A percentile compares a stretch with the other conserved stretches of the same genome.
These are phyloP conservation scores for Candida ficus DNA, from an alignment of 805 yeast genomes.

Conservation along the genomic window DNA sequence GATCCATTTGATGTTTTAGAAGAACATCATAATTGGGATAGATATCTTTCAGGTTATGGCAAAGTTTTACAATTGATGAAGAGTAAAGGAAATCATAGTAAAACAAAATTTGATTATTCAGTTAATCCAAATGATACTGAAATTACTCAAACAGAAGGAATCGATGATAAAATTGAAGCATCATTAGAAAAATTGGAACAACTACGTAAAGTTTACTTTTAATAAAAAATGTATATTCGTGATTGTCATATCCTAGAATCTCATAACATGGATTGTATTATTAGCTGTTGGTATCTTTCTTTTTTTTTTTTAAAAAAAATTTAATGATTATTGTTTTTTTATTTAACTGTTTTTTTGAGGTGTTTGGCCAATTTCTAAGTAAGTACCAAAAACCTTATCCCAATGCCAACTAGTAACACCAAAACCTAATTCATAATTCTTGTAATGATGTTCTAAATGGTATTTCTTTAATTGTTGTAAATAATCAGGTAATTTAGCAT, in stretches of 20 bases:
- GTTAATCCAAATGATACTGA: background rate
- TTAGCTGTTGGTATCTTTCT: background rate
- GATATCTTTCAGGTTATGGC: slow-evolving; percentile 1
- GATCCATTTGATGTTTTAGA: background rate
- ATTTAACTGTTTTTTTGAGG: slow-evolving; percentile 14
- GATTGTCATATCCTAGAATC: background rate
- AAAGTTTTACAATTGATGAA: background rate
- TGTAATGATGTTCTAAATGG: slow-evolving; percentile 96
- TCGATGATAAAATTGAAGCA: slow-evolving; percentile 5
- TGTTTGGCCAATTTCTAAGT: slow-evolving; percentile 38
- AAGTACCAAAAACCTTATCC: slow-evolving; percentile 89
- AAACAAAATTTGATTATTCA: background rate
- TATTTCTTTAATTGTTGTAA: slow-evolving; percentile 78
- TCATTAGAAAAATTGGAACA: slow-evolving; percentile 9
- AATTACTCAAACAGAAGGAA: background rate
- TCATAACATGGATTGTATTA: background rate
- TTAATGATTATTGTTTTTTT: no score
- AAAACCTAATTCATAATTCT: slow-evolving; percentile 92
- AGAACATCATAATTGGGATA: slow-evolving; percentile 7
- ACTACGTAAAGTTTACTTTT: slow-evolving; percentile 15
- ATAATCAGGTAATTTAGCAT: slow-evolving; percentile 70
- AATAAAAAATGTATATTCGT: background rate
- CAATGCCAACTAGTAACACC: slow-evolving; percentile 94
- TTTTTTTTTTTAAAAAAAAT: background rate
- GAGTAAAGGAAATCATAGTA: background rate